Base-by-base conservation (phyloP, 352 stramenopile species). In the Phytophthora litchii region DNA sequence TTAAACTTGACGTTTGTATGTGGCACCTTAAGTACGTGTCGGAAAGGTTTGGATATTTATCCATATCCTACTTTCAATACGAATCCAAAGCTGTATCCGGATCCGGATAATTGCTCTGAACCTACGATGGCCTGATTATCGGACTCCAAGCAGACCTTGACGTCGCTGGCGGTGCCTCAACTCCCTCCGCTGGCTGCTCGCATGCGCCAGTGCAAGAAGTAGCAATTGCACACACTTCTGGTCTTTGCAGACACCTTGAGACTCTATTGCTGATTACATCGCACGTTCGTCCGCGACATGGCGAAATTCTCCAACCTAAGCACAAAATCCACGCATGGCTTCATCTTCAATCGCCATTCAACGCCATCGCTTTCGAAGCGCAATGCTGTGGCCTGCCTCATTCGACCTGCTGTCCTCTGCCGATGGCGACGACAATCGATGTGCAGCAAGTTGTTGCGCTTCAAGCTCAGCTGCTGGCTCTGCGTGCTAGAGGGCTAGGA, bases 121-220 rank as follows among this genome's bases (percentile, higher is more conserved):
- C 5, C 23, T 27, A 27, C 23, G 41, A 47, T 47, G 11, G 20
- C 19, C n/a, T 53, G 32, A 42, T 42, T 21, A 53, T 53, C 19
- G 27, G 41, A 14, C 11, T 49, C 43, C 43, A 50, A 50, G 25
- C 43, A 50, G 43, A 35, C 43, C 43, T 50, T 25, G 3, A 9
- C 10, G 29, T 34, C 14, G 1, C 23, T 29, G 21, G 37, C 27
- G 42, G 42, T 49, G 42, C 16, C 44, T 52, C 44, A 52, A 52
- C 16, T 52, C 44, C 23, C 1, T 20, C 9, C 19, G n/a, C 41
- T 34, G 13, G 12, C 41, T 36, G 25, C 43, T 50, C 16, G 23
- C 25, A 25, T 50, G 43, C 43, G 25, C 5, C 42, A 13, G 7
- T 8, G 6, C 6, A 2, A 35, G 3, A 25, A 9, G 17, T 42